Evolutionary conservation across 2,329 filamentous ascomycete genomes (phyloP), one percentile per base, ranked within the genome.

Genomic region (Fusarium albidum): DNA sequence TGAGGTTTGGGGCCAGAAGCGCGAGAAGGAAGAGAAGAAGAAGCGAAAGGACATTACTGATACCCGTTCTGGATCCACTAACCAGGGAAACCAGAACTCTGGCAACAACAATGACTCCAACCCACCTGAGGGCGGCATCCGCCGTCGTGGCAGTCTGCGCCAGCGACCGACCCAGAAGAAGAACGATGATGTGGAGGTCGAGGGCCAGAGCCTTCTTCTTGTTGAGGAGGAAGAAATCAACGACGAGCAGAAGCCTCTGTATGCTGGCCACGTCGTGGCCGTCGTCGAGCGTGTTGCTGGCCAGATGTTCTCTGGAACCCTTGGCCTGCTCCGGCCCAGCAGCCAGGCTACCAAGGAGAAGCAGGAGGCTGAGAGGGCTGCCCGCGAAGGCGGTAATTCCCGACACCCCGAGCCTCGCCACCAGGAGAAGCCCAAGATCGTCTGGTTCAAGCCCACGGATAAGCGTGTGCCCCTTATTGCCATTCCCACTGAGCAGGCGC

Each of bases 361-460:
- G 80, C 95, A 99, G 74, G 95, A 99, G 74, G 95, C 95, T 37
- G 95, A 99, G 79, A 88, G 95, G 59, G 89, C 91, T 63, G 92
- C 93, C 66, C 88, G 94, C 65, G 94, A 98, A 71, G 94, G 93
- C 58, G 83, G 80, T 62, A 82, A 83, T 61, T 77, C 78, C 47
- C 87, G 89, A 58, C 84, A 88, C 46, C 88, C 95, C 62, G 91
- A 93, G 57, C 88, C 89, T 61, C 91, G 93, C 47, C 74, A 75
- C 47, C 92, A 96, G 72, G 95, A 99, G 61, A 97, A 97, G 78
- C 95, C 95, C 59, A 99, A 99, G 86, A 99, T 99, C 76, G 95
- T 99, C 34, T 99, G 95, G 95, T 99, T 99, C 81, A 99, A 99
- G 82, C 95, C 95, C 52, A 99, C 95, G 1, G 95, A 99, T 77